These are phyloP conservation scores for Trypanosoma platydactyli DNA, from an alignment of 208 protist genomes.

Conservation along the genomic window DNA sequence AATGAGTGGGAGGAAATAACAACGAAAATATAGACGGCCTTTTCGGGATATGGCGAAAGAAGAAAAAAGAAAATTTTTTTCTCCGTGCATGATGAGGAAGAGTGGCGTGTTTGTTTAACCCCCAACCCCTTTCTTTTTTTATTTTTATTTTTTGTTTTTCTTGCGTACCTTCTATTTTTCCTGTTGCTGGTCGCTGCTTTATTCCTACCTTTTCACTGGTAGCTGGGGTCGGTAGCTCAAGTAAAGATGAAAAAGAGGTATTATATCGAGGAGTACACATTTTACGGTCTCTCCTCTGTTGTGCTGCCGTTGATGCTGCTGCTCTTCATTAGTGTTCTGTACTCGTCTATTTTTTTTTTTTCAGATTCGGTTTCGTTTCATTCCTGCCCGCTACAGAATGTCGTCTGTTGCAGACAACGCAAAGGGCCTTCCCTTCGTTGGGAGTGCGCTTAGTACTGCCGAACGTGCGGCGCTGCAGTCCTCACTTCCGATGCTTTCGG, in stretches of 20 bases:
- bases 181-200: not conserved
- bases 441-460: constrained; percentile 48
- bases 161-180: not conserved
- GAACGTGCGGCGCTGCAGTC: constrained; percentile 79
- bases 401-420: constrained; percentile 41
- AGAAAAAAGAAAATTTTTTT: not conserved
- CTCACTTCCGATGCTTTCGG: constrained; percentile 74
- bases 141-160: constrained; percentile 2
- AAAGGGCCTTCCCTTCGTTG: constrained; percentile 61
- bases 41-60: not conserved
- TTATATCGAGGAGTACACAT: no score
- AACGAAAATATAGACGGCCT: no score
- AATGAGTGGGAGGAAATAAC: no score
- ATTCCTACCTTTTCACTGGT: not conserved
- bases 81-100: no score
- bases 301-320: no score
- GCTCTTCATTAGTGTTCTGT: no score
- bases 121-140: not conserved
- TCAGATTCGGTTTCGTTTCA: constrained; percentile 3
- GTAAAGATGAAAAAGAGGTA: no score
- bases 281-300: no score
- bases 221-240: not conserved
- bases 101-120: no score
- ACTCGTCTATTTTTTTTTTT: constrained; percentile 4
- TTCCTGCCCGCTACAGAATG: constrained; percentile 30